Evolutionary conservation across 768 basidiomycete species (phyloP).

Genomic region (Lepiota brunneoincarnata): DNA sequence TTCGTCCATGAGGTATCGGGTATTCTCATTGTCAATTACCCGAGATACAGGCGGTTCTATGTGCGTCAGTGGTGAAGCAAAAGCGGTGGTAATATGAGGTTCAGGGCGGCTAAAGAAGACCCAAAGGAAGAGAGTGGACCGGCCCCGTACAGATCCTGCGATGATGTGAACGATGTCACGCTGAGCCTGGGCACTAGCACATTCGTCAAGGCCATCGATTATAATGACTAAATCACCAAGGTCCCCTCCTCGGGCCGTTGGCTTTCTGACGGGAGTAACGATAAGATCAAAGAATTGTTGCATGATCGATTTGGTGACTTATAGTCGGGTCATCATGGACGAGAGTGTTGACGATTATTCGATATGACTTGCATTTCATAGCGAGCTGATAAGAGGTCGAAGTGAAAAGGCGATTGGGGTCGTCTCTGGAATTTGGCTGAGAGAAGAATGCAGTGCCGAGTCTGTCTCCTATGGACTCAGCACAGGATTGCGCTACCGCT

Average conservation of each 20-base stretch:
- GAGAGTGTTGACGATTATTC: background rate
- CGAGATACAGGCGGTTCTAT: background rate
- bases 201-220: constrained; percentile 1
- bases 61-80: background rate
- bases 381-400: too few relatives aligned
- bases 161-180: background rate
- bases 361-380: background rate
- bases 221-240: background rate
- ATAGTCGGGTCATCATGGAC: background rate
- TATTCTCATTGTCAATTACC: background rate
- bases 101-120: constrained; percentile 2
- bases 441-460: constrained; percentile 4
- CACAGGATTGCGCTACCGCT: constrained; percentile 1
- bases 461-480: background rate
- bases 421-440: background rate
- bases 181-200: background rate
- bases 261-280: background rate
- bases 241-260: background rate
- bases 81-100: background rate
- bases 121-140: background rate
- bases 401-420: background rate
- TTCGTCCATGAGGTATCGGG: background rate
- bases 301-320: background rate
- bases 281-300: background rate
- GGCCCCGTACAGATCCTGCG: background rate